These are phyloP conservation scores for Penicillium parvum DNA, from an alignment of 495 filamentous ascomycete species.

Conservation along the genomic window DNA sequence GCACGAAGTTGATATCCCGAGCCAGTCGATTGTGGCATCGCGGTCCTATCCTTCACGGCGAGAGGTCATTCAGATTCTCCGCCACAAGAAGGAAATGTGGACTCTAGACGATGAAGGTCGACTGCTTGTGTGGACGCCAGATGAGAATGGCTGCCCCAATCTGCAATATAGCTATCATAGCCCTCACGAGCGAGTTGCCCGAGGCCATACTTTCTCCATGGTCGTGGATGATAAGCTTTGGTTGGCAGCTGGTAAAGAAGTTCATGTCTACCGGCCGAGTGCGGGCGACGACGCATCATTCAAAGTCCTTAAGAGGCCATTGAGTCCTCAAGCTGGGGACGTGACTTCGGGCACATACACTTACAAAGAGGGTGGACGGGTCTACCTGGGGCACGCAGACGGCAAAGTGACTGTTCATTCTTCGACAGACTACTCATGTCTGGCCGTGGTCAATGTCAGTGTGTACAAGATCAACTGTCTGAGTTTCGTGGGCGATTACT, in stretches of 20 bases:
- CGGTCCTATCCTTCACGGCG: slow-evolving; percentile 72
- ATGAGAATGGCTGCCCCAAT: slow-evolving; percentile 68
- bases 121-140: slow-evolving; percentile 81
- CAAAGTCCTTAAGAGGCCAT: slow-evolving; percentile 63
- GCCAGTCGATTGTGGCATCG: slow-evolving; percentile 59
- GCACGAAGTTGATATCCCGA: slow-evolving; percentile 75
- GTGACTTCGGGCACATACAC: slow-evolving; percentile 82
- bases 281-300: slow-evolving; percentile 64
- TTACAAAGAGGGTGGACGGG: slow-evolving; percentile 67
- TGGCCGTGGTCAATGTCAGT: slow-evolving; percentile 76
- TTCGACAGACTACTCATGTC: slow-evolving; percentile 63
- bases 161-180: slow-evolving; percentile 57
- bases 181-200: slow-evolving; percentile 67
- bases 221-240: slow-evolving; percentile 75
- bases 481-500: slow-evolving; percentile 71
- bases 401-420: slow-evolving; percentile 94
- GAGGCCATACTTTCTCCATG: slow-evolving; percentile 83
- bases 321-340: slow-evolving; percentile 68
- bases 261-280: slow-evolving; percentile 74
- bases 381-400: slow-evolving; percentile 89
- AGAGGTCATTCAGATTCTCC: slow-evolving; percentile 81
- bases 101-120: slow-evolving; percentile 87
- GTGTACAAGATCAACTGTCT: slow-evolving; percentile 94
- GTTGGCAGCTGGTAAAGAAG: slow-evolving; percentile 84
- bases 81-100: slow-evolving; percentile 89